These are phyloP conservation scores for Geotrichum candidum DNA, from an alignment of 1,139 yeast genomes.

Conservation along the genomic window DNA sequence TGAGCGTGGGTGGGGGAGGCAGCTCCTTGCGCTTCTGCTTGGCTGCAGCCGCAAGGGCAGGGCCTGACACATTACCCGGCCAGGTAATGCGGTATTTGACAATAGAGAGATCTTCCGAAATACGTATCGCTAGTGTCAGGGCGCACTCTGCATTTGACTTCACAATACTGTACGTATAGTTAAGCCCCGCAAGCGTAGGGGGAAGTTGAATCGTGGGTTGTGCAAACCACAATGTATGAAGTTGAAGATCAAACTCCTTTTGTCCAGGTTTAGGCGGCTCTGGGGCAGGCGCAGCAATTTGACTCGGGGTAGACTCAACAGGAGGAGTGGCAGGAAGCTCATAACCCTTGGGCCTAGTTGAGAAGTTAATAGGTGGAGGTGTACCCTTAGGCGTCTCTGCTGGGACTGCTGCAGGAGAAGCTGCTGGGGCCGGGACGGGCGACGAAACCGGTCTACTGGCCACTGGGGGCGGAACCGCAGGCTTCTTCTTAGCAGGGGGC, in stretches of 20 bases:
- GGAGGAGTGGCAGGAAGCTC: constrained; percentile 19
- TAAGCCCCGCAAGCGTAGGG: constrained; percentile 24
- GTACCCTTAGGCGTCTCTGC: constrained; percentile 11
- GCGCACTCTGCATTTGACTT: constrained; percentile 20
- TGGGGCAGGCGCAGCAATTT: constrained; percentile 15
- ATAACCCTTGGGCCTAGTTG: constrained; percentile 28
- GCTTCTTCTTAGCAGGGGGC: constrained; percentile 28
- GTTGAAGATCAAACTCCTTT: constrained; percentile 25
- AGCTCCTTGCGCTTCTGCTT: constrained; percentile 38
- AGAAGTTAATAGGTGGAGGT: constrained; percentile 27
- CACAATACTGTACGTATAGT: constrained; percentile 21
- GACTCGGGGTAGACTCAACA: constrained; percentile 8
- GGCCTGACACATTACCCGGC: constrained; percentile 31
- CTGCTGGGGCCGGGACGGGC: constrained; percentile 2
- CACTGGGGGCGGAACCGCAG: constrained; percentile 18
- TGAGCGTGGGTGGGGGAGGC: constrained; percentile 50
- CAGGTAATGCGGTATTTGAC: constrained; percentile 45
- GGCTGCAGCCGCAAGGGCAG: constrained; percentile 21
- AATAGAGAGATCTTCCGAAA: constrained; percentile 47
- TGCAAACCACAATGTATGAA: constrained; percentile 28
- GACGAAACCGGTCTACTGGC: constrained; percentile 5
- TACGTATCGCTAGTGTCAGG: constrained; percentile 35
- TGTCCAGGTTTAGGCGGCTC: constrained; percentile 17
- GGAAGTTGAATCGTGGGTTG: constrained; percentile 25
- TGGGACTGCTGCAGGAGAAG: constrained; percentile 3